Evolutionary conservation across 2,329 filamentous ascomycete genomes (phyloP).

Genomic region (Aspergillus sp.): DNA sequence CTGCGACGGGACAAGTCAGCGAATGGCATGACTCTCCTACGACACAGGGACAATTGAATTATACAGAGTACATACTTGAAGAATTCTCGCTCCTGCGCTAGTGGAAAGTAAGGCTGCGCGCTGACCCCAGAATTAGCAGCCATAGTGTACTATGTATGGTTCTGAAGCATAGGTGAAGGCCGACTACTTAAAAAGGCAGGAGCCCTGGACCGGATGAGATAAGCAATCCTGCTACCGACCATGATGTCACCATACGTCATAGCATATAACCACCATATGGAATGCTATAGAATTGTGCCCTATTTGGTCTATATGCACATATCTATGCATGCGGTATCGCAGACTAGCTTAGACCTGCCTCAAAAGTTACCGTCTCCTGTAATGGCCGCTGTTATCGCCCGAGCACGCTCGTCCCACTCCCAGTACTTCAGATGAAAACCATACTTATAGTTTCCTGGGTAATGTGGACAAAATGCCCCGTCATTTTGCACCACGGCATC

Average conservation of each 20-base stretch:
- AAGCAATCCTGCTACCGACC: no score
- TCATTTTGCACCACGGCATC: background rate
- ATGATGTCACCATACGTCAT: no score
- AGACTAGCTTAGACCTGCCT: background rate
- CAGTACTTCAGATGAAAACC: background rate
- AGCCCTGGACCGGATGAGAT: no score
- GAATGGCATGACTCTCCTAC: background rate
- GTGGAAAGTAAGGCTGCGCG: background rate
- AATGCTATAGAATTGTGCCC: no score
- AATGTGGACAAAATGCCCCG: background rate
- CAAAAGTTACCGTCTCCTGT: background rate
- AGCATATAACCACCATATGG: no score
- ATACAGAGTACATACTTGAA: slow-evolving; percentile 10
- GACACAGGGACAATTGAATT: background rate
- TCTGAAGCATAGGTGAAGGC: no score
- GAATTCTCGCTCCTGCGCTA: slow-evolving; percentile 18
- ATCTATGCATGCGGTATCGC: no score
- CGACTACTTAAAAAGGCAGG: no score
- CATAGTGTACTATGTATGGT: background rate
- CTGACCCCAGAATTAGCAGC: background rate
- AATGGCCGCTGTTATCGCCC: background rate
- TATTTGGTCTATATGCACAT: no score
- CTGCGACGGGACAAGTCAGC: slow-evolving; percentile 9
- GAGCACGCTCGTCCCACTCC: background rate
- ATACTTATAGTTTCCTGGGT: background rate